Evolutionary conservation across 1,139 yeast species (phyloP).

Genomic region (Blastobotrys elegans): DNA sequence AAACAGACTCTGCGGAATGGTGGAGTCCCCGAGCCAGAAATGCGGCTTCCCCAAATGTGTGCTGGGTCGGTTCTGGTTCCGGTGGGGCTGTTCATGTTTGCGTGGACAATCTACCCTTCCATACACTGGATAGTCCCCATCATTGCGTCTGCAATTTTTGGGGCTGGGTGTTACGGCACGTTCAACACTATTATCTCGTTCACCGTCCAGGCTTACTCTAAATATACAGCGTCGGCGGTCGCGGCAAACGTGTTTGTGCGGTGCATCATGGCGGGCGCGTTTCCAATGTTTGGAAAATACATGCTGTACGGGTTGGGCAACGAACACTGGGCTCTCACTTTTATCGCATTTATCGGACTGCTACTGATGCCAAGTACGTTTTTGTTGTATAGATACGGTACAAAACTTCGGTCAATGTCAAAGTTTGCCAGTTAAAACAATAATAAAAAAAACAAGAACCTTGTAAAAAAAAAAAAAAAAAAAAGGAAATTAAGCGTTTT

Average conservation of each 20-base stretch:
- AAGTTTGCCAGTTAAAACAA: not conserved
- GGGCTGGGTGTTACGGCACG: slow-evolving; percentile 11
- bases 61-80: slow-evolving; percentile 46
- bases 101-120: slow-evolving; percentile 55
- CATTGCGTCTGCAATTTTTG: slow-evolving; percentile 29
- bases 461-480: too few relatives aligned
- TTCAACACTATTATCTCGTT: slow-evolving; percentile 13
- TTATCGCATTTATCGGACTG: slow-evolving; percentile 6
- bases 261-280: slow-evolving; percentile 53
- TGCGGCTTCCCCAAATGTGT: slow-evolving; percentile 44
- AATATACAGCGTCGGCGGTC: slow-evolving; percentile 12
- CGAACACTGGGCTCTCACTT: slow-evolving; percentile 23
- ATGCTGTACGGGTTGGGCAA: slow-evolving; percentile 51
- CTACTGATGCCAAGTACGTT: slow-evolving; percentile 8
- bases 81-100: slow-evolving; percentile 56
- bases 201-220: slow-evolving; percentile 11
- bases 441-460: too few relatives aligned
- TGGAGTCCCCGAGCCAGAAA: slow-evolving; percentile 38
- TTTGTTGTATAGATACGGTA: slow-evolving; percentile 18
- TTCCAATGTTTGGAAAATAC: slow-evolving; percentile 62
- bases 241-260: slow-evolving; percentile 15
- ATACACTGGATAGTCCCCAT: slow-evolving; percentile 83
- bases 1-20: slow-evolving; percentile 17
- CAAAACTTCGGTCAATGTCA: slow-evolving; percentile 13
- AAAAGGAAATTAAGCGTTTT: too few relatives aligned